Conservation (phyloP, 2,329 filamentous ascomycete genomes). For the Pyrenochaeta sp. region DNA sequence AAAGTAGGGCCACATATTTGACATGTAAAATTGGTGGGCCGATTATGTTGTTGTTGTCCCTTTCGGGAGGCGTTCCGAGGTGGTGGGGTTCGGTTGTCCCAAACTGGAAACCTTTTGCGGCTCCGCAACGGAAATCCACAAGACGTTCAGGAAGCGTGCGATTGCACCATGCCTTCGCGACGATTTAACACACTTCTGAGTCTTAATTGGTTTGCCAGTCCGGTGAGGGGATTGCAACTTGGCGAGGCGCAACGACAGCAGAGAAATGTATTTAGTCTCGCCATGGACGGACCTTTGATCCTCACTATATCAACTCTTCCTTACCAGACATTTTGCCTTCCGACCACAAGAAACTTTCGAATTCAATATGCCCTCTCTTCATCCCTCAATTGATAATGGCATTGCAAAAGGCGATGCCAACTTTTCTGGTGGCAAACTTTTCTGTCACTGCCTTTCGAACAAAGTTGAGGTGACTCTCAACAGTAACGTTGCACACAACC, state of each 20-base stretch:
- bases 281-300: background rate
- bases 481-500: constrained; percentile 72
- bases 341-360: background rate
- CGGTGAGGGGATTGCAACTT: constrained; percentile 16
- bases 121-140: constrained; percentile 20
- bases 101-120: constrained; percentile 23
- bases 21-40: background rate
- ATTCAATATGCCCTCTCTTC: constrained; percentile 57
- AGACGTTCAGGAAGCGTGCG: constrained; percentile 5
- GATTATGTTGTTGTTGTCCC: no score
- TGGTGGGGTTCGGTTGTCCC: constrained; percentile 19
- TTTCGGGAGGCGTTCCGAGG: background rate
- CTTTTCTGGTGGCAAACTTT: constrained; percentile 68
- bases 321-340: background rate
- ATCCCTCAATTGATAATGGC: constrained; percentile 71
- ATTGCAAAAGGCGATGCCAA: constrained; percentile 63
- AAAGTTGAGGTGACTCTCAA: constrained; percentile 67
- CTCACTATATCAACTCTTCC: background rate
- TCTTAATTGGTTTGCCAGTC: constrained; percentile 15
- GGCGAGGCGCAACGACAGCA: background rate
- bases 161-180: constrained; percentile 15
- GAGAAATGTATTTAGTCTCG: background rate
- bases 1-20: background rate
- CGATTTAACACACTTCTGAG: background rate
- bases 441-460: constrained; percentile 66